Evolutionary conservation across 75 land plant genomes (phyloP).

Genomic region (Pinus albicaulis): DNA sequence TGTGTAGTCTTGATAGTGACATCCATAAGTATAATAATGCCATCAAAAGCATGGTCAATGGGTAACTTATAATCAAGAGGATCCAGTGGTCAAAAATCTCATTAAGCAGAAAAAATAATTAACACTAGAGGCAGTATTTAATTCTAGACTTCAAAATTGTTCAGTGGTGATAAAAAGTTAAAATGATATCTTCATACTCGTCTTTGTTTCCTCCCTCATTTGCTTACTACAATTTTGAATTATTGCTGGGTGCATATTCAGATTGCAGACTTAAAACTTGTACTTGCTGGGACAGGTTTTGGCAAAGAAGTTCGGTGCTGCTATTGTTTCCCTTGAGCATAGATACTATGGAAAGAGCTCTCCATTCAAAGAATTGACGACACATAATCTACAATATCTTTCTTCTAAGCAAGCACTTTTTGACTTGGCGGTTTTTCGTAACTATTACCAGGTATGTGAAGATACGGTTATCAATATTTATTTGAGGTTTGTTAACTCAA

Average conservation of each 20-base stretch:
- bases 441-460: slow-evolving; percentile 71
- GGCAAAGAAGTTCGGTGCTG: slow-evolving; percentile 95
- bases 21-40: not conserved
- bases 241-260: not conserved
- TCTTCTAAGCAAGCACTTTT: slow-evolving; percentile 98
- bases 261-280: not conserved
- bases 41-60: not conserved
- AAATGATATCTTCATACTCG: not conserved
- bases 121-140: not conserved
- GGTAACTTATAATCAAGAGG: not conserved
- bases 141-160: not conserved
- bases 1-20: not conserved
- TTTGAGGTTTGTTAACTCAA: not conserved
- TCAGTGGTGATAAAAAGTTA: not conserved
- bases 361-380: slow-evolving; percentile 64
- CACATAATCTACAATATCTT: slow-evolving; percentile 77
- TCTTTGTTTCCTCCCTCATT: slow-evolving; percentile 6
- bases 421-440: slow-evolving; percentile 89
- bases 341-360: slow-evolving; percentile 97
- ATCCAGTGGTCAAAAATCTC: not conserved
- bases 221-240: slow-evolving; percentile 3
- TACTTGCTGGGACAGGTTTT: slow-evolving; percentile 54
- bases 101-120: not conserved
- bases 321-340: slow-evolving; percentile 94
- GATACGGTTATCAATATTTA: not conserved